Evolutionary conservation across 352 stramenopile genomes (phyloP), one percentile per base, ranked within the genome.

Genomic region (Pythium apleroticum): DNA sequence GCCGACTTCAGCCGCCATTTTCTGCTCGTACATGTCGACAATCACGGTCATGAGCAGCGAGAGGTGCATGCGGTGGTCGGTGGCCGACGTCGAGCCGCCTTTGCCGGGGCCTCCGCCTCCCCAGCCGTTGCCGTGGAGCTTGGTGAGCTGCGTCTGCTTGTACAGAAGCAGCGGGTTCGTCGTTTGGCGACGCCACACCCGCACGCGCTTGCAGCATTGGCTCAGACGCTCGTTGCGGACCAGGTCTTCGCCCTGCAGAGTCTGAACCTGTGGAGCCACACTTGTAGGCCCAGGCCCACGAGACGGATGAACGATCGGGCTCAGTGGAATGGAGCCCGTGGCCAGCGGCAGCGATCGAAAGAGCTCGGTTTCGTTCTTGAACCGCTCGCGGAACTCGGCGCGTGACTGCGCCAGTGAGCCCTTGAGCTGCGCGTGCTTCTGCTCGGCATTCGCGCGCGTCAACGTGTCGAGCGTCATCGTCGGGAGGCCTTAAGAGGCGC

Each of bases 171-270:
- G 57, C 24, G 85, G 85, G 46, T 94, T 94, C 0, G 75, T 73
- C 39, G 81, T 73, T 35, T 88, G 75, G 12, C 76, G 71, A 24
- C 75, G 60, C 85, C 85, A 94, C 19, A 90, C 66, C 14, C 81
- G 80, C 22, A 94, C 85, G 10, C 85, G 85, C 54, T 90, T 90
- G 69, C 81, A 92, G 69, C 83, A 91, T 55, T 91, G 80, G 8
- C 61, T 78, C 27, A 92, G 41, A 15, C 83, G 70, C 56, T 92
- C 80, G 8, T 68, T 55, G 2, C 75, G 82, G 45, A 89, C 78
- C 41, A 88, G 71, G 46, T 90, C 81, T 46, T 80, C 68, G 5
- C 66, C 60, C n/a, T 46, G 50, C 20, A 58, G 37, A 9, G 53
- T 50, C 17, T 33, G 9, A 9, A 14, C 15, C 20, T 55, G 4